These are phyloP conservation scores for Neopestalotiopsis clavispora DNA, from an alignment of 2,329 filamentous ascomycete genomes.

Conservation along the genomic window DNA sequence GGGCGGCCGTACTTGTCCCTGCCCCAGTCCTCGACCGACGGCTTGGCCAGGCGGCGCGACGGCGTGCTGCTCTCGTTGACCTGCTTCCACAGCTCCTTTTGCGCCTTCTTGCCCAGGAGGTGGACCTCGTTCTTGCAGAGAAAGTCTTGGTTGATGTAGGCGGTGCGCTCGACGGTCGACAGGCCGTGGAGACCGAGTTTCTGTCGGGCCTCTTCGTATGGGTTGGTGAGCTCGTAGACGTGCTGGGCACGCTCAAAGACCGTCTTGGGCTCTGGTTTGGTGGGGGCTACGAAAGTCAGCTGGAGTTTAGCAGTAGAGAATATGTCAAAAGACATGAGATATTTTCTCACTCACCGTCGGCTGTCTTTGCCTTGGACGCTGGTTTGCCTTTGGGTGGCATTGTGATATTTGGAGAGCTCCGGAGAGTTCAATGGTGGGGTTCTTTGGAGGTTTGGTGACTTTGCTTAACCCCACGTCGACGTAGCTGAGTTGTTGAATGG, in stretches of 20 bases:
- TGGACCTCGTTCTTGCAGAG: constrained; percentile 45
- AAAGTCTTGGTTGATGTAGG: constrained; percentile 52
- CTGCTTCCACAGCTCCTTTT: constrained; percentile 63
- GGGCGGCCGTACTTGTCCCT: constrained; percentile 54
- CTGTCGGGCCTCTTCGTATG: constrained; percentile 50
- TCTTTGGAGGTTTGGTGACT: constrained; percentile 12
- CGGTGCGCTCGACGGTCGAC: constrained; percentile 52
- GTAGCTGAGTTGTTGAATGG: neutral
- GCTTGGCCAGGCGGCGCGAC: constrained; percentile 42
- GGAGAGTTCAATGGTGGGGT: constrained; percentile 10
- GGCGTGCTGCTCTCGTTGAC: constrained; percentile 58
- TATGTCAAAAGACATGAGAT: too few relatives aligned
- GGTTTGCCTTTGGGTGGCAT: constrained; percentile 37
- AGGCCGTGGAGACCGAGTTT: constrained; percentile 50
- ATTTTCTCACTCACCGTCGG: constrained; percentile 30
- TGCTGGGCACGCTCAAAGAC: constrained; percentile 53
- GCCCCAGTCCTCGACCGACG: constrained; percentile 49
- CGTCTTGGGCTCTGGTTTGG: constrained; percentile 43
- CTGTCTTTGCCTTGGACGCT: constrained; percentile 31
- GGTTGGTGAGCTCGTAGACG: constrained; percentile 56
- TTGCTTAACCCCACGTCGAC: constrained; percentile 9
- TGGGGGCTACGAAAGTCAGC: constrained; percentile 17
- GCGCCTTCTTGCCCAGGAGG: constrained; percentile 47
- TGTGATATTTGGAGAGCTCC: constrained; percentile 11
- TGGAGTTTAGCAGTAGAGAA: neutral